A percentile compares a stretch with the other conserved stretches of the same genome.
Evolutionary conservation across 257 asterid species (phyloP).

Genomic region (Vinca minor): DNA sequence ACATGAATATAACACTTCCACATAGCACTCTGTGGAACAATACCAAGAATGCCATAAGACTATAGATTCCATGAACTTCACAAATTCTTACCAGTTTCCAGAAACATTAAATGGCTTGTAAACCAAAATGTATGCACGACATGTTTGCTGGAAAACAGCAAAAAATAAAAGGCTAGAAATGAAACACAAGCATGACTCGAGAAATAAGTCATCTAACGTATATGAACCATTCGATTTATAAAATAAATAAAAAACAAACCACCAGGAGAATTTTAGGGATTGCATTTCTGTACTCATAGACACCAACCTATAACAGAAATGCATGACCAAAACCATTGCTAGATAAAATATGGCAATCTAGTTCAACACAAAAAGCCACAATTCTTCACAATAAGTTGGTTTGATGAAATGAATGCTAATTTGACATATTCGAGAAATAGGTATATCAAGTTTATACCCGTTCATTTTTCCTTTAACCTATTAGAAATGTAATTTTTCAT

Average conservation of each 20-base stretch:
- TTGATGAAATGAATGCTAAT: not conserved
- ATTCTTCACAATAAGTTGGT: not conserved
- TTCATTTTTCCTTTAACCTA: not conserved
- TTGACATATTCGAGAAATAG: no score
- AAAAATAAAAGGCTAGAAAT: not conserved
- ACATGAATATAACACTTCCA: not conserved
- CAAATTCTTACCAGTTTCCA: not conserved
- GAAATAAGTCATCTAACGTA: not conserved
- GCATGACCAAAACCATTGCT: not conserved
- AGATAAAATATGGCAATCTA: not conserved
- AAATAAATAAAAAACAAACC: no score
- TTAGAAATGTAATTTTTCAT: no score
- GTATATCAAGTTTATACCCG: not conserved
- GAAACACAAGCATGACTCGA: slow-evolving; percentile 1
- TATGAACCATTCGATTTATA: not conserved
- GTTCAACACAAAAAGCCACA: not conserved
- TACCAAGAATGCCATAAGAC: not conserved
- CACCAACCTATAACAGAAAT: no score
- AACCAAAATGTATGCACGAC: not conserved
- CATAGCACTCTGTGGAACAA: not conserved
- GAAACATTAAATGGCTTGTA: not conserved
- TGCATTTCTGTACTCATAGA: not conserved
- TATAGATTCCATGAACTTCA: not conserved
- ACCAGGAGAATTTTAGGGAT: not conserved
- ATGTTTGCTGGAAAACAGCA: not conserved